A percentile compares a stretch with the other conserved stretches of the same genome.
These are phyloP conservation scores for Globisporangium viniferum DNA, from an alignment of 352 stramenopile genomes.

Conservation along the genomic window DNA sequence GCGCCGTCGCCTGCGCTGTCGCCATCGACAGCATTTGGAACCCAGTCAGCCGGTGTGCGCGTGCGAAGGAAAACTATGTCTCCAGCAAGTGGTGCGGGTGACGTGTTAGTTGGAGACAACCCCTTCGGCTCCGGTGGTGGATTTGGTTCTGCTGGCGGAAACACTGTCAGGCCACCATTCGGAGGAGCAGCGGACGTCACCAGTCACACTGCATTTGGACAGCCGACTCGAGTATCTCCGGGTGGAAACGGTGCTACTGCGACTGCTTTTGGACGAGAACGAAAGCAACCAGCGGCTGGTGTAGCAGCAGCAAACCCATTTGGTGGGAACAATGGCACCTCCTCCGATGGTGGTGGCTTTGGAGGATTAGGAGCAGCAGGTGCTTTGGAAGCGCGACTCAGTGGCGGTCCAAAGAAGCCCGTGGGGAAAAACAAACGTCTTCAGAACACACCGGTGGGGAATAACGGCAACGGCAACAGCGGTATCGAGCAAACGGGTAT, in stretches of 20 bases:
- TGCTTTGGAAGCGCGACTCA: slow-evolving; percentile 31
- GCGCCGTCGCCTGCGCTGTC: slow-evolving; percentile 17
- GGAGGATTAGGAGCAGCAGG: slow-evolving; percentile 4
- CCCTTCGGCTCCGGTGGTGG: slow-evolving; percentile 19
- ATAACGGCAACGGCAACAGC: neutral
- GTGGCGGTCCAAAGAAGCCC: slow-evolving; percentile 22
- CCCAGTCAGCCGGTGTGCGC: slow-evolving; percentile 16
- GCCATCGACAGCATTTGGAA: slow-evolving; percentile 28
- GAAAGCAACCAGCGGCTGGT: neutral
- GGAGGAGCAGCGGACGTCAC: slow-evolving; percentile 5
- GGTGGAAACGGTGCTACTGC: neutral
- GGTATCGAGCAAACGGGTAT: slow-evolving; percentile 6
- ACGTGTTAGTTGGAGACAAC: slow-evolving; percentile 17
- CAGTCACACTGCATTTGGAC: slow-evolving; percentile 18
- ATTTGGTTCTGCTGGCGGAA: slow-evolving; percentile 22
- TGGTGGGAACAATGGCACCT: slow-evolving; percentile 12
- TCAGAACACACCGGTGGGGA: neutral
- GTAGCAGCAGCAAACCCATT: slow-evolving; percentile 8
- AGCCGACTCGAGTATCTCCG: slow-evolving; percentile 13
- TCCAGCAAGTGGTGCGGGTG: slow-evolving; percentile 9
- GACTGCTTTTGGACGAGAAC: slow-evolving; percentile 7
- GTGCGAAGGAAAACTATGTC: slow-evolving; percentile 27
- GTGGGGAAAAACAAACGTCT: slow-evolving; percentile 22
- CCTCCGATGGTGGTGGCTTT: slow-evolving; percentile 1
- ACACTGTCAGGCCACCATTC: neutral